Evolutionary conservation across 345 rosid species (phyloP), one percentile per base, ranked within the genome.

Genomic region (Anastatica hierochuntica): DNA sequence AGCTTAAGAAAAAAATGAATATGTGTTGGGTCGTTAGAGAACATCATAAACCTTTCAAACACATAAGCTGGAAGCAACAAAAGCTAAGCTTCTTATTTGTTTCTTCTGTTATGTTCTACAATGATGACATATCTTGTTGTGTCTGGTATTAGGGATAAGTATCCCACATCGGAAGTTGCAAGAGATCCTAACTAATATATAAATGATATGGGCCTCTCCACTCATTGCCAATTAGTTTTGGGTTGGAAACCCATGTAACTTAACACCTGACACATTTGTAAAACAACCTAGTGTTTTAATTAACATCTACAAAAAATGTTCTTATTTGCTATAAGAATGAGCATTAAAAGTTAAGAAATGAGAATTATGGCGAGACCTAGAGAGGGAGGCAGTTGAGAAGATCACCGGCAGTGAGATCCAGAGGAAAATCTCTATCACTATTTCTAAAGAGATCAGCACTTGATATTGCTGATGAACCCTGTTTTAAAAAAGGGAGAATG

Each of bases 391-490:
- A 76, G 58, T 81, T 88, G 40, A 94, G 79, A 52, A 88, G 88
- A 66, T 88, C 99, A 45, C 96, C 74, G 14, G 96, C 92, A 49
- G 95, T 75, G 64, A 88, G 69, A 67, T 94, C 99, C 44, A 85
- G 29, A 8, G 78, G 41, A 27, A 80, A 33, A 49, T 79, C 46
- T 49, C 84, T 88, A 14, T 64, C n/a, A 21, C 26, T 45, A 3
- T 76, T 53, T 60, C 99, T 97, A 60, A 85, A 94, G 53, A 88
- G 83, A 71, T 88, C 99, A 53, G 96, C 95, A 60, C 99, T 88
- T 39, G 99, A 94, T 35, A 94, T 94, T 18, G 99, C 80, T 12
- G 92, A n/a, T 8, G 99, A 94, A 40, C 96, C 76, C 99, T 94
- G 80, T 3, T 19, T n/a, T n/a, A n/a, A n/a, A n/a, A n/a, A n/a